Evolutionary conservation across 208 protist genomes (phyloP).

Genomic region (Wallacemonas sp.): DNA sequence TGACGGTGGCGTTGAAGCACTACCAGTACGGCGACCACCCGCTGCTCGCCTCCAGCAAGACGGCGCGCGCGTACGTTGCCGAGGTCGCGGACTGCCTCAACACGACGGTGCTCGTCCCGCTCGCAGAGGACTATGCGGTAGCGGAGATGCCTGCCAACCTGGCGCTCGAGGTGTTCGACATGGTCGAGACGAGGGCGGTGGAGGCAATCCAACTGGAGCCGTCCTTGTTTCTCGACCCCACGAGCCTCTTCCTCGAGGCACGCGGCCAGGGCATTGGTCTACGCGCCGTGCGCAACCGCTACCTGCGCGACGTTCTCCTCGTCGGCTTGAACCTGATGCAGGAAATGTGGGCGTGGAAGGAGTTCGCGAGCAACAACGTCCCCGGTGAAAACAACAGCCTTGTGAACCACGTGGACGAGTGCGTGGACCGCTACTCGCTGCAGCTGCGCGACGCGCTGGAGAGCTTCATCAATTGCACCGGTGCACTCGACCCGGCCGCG

Average conservation of each 20-base stretch:
- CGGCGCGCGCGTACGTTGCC: conserved; percentile 33
- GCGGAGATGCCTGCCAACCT: conserved; percentile 68
- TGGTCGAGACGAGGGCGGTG: conserved; percentile 53
- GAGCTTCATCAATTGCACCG: conserved; percentile 61
- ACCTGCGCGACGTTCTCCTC: conserved; percentile 81
- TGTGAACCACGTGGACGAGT: conserved; percentile 70
- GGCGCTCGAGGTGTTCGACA: conserved; percentile 51
- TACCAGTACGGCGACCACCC: conserved; percentile 80
- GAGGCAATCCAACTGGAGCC: conserved; percentile 54
- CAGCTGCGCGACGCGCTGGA: conserved; percentile 66
- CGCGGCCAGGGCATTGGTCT: conserved; percentile 68
- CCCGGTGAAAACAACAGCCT: conserved; percentile 67
- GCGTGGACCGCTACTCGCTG: conserved; percentile 59
- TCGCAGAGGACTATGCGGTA: conserved; percentile 81
- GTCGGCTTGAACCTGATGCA: conserved; percentile 75
- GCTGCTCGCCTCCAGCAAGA: conserved; percentile 55
- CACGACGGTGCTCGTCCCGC: conserved; percentile 53
- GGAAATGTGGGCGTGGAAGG: conserved; percentile 85
- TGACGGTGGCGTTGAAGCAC: conserved; percentile 53
- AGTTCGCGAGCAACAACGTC: conserved; percentile 35
- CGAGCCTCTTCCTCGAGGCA: conserved; percentile 66
- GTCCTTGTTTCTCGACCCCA: conserved; percentile 46
- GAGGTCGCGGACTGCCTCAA: conserved; percentile 64
- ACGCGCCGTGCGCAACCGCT: conserved; percentile 27
- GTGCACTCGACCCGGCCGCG: conserved; percentile 39